Base-by-base conservation (phyloP, 257 asterid genomes). In the Nicotiana paniculata region DNA sequence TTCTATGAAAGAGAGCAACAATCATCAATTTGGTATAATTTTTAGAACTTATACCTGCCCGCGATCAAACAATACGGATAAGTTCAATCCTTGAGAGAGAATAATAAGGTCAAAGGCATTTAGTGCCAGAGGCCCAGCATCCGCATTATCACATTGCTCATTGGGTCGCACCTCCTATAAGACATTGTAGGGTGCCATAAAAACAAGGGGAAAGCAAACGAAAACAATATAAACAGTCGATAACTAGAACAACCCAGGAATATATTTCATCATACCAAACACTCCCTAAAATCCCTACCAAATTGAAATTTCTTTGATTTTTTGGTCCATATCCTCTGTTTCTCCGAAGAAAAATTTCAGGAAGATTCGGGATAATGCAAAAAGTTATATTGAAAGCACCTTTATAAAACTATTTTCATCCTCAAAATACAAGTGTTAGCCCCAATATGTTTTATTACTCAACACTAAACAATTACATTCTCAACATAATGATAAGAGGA, bases 41-140 rank as follows among this genome's bases (percentile, higher is more conserved):
- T 26, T 15, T 37, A 75, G 64, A 51, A 75, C 32, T 12, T 3
- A 51, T 91, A 96, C 99, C 97, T 92, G 87, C 85, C 91, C 88
- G 68, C 98, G 98, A 65, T 94, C 94, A 78, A 96, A 96, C 84
- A 96, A 81, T 15, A 98, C 85, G 21, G 98, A 90, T 79, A 96
- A 96, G 84, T 96, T 93, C 77, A 96, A 88, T 59, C 99, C 99
- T 89, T 96, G 98, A 82, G 99, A 96, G 57, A 96, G 97, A 86
- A 92, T 87, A 69, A 96, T 96, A 90, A 96, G 86, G 87, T 96
- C 99, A 82, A 96, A 94, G 70, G 99, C 99, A 90, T 94, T 96
- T 64, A 96, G 96, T 84, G 81, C 90, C 89, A 96, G 90, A 79
- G 99, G 99, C 80, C 91, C 97, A 84, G 75, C 88, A 87, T 93